phyloP scores from a whole-genome alignment of 176 grass and related monocot genomes.

The Zoysia japonica region DNA sequence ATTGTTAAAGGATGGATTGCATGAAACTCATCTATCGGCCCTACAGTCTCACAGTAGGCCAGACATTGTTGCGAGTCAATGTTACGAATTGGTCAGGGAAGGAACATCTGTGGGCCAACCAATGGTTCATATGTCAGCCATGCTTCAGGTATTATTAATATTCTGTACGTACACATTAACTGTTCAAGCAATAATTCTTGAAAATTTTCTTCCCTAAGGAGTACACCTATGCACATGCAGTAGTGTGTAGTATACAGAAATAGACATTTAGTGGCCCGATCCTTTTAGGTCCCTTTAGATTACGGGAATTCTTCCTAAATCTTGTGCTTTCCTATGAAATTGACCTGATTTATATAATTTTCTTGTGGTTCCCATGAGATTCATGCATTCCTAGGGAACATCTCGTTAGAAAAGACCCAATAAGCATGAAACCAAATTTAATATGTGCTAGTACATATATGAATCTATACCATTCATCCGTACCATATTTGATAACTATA shows the following conservation, averaged over 20 bases:
- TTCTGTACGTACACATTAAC: not conserved
- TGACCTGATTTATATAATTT: no score
- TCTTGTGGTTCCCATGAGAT: no score
- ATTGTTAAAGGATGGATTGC: conserved; percentile 49
- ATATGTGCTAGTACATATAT: not conserved
- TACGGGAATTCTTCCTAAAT: no score
- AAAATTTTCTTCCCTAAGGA: not conserved
- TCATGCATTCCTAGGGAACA: not conserved
- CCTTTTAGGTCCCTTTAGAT: no score
- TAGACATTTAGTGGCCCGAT: no score
- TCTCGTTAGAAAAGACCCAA: not conserved
- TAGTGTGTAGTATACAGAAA: not conserved
- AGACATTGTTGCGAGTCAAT: conserved; percentile 54
- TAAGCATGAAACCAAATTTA: not conserved
- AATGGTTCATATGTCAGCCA: conserved; percentile 80
- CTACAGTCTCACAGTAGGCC: conserved; percentile 60
- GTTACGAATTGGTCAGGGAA: conserved; percentile 76
- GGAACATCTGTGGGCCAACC: conserved; percentile 86
- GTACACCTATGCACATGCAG: not conserved
- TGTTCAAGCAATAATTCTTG: not conserved
- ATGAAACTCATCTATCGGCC: conserved; percentile 57
- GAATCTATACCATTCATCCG: not conserved
- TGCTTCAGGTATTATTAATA: conserved; percentile 71
- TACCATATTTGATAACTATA: not conserved
- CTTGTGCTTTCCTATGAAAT: no score